Evolutionary conservation across 2,329 filamentous ascomycete genomes (phyloP), one percentile per base, ranked within the genome.

Genomic region (Diplodia scrobiculata): DNA sequence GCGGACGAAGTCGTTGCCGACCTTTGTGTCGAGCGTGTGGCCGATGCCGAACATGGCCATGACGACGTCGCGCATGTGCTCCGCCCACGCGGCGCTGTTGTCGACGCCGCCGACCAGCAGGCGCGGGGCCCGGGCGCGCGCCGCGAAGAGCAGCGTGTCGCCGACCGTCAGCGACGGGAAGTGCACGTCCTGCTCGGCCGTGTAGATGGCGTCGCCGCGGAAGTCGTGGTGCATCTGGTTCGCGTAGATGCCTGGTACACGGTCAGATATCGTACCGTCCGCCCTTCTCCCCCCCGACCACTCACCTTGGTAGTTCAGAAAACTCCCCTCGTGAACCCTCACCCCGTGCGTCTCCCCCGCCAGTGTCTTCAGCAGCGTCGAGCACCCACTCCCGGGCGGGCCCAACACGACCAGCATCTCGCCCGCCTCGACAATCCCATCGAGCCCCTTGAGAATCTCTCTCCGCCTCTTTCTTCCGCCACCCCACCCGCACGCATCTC

Each of bases 121-220:
- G 50, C 85, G 84, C 2, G 89, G 88, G 59, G 88, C 85, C 66
- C 89, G 84, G 5, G 90, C 89, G 19, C 86, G 82, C 3, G 91
- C 90, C 19, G 91, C 91, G 68, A 94, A 94, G 65, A 86, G 88
- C 54, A 94, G 82, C 1, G 91, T 95, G 72, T 94, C 89, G 62
- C 90, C 90, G 51, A 94, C 91, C 1, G 86, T 88, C 71, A 95
- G 79, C 79, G 88, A 85, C 13, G 90, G 89, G 73, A 93, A 93
- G 77, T 93, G 90, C 4, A 90, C 88, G 74, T 96, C 92, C 41
- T 91, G 88, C 76, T 95, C 91, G 67, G 90, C 90, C 0, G 90
- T 93, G 79, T 95, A 95, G 75, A 95, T 93, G 68, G 90, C 90
- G 78, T 96, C 91, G 70, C 91, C 91, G 32, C 90, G 88, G 79